These are phyloP conservation scores for Dryas alaskensis DNA, from an alignment of 306 rosid species.

Conservation along the genomic window DNA sequence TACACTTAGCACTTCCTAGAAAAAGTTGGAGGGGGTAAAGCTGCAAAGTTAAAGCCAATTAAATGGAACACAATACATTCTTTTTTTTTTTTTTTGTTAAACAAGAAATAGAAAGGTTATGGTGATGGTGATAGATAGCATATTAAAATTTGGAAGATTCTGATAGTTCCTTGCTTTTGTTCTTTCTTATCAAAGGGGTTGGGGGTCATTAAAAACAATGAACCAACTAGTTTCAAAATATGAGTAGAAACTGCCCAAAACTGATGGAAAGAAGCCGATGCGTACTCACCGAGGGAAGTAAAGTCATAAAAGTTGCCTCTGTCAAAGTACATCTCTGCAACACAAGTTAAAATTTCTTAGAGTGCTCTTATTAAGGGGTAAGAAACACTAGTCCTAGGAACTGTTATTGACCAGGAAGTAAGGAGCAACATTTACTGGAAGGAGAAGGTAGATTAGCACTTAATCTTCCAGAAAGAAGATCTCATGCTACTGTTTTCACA, in stretches of 20 bases:
- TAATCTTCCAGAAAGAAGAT: neutral
- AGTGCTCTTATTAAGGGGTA: neutral
- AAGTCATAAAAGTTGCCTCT: slow-evolving; percentile 95
- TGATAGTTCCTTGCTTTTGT: neutral
- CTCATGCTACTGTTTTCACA: neutral
- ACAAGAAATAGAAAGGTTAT: neutral
- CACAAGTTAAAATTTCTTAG: slow-evolving; percentile 30
- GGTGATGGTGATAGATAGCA: neutral
- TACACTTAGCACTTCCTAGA: neutral
- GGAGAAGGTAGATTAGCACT: neutral
- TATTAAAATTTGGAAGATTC: neutral
- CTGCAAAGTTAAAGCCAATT: neutral
- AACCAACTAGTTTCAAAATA: neutral
- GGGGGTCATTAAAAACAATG: neutral
- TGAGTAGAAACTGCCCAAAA: slow-evolving; percentile 4
- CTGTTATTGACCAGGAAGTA: neutral
- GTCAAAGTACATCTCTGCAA: slow-evolving; percentile 96
- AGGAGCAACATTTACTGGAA: neutral
- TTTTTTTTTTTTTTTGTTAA: neutral
- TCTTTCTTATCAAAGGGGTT: neutral
- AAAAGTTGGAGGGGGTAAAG: neutral
- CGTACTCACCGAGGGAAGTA: slow-evolving; percentile 87
- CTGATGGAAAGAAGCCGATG: slow-evolving; percentile 16
- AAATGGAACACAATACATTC: neutral
- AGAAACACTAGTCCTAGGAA: neutral